These are phyloP conservation scores for Beauveria caledonica DNA, from an alignment of 2,329 filamentous ascomycete species.

Conservation along the genomic window DNA sequence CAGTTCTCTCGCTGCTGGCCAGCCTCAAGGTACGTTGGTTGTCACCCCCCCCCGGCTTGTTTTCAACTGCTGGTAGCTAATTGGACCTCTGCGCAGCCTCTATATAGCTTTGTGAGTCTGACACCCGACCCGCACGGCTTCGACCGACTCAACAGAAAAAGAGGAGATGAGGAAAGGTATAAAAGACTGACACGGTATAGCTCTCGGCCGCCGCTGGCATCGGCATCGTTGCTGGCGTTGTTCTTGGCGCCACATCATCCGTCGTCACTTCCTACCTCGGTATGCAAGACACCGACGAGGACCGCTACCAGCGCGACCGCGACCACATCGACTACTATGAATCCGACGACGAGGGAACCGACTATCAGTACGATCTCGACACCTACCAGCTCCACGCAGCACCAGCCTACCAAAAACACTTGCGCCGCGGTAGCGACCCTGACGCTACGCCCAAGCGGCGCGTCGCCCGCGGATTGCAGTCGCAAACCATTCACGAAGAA, in stretches of 20 bases:
- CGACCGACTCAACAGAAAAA: not conserved
- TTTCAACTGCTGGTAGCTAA: not conserved
- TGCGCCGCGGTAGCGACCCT: constrained; percentile 20
- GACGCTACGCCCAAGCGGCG: constrained; percentile 31
- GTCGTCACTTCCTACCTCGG: constrained; percentile 44
- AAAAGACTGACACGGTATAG: constrained; percentile 18
- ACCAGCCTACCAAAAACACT: constrained; percentile 13
- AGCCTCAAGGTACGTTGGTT: constrained; percentile 28
- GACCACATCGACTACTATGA: constrained; percentile 3
- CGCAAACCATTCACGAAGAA: constrained; percentile 65
- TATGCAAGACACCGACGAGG: constrained; percentile 25
- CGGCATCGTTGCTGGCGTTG: constrained; percentile 54
- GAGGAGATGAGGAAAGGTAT: not conserved
- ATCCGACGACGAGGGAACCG: constrained; percentile 6
- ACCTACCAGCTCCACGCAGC: constrained; percentile 14
- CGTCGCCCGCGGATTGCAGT: constrained; percentile 43
- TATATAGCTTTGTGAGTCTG: constrained; percentile 12
- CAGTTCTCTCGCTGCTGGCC: constrained; percentile 21
- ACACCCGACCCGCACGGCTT: not conserved
- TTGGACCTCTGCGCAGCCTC: not conserved
- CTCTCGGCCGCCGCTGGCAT: constrained; percentile 59
- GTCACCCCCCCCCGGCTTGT: constrained; percentile 1
- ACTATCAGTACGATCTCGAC: constrained; percentile 12
- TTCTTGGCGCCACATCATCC: constrained; percentile 49
- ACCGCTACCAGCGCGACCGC: not conserved